Conservation (phyloP, 176 grass and related monocot species). For the Carex kokanica region DNA sequence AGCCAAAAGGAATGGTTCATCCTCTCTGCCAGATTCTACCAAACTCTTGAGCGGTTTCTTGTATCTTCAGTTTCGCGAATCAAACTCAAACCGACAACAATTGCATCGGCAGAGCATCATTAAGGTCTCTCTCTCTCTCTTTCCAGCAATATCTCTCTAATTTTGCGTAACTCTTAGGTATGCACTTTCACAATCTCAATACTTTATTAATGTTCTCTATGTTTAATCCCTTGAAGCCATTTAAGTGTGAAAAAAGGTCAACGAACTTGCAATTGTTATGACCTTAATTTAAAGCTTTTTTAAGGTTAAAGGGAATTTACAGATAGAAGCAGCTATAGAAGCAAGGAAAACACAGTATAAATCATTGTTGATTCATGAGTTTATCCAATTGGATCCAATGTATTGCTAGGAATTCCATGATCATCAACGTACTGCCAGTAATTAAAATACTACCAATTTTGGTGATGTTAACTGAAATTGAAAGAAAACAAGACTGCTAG, state of each 20-base stretch:
- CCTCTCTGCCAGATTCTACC: neutral
- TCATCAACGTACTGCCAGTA: neutral
- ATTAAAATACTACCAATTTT: neutral
- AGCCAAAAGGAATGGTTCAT: neutral
- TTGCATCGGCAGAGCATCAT: too few relatives aligned
- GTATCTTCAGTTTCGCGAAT: neutral
- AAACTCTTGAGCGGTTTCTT: neutral
- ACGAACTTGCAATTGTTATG: neutral
- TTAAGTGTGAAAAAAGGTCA: neutral
- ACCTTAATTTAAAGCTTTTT: neutral
- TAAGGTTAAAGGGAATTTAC: neutral
- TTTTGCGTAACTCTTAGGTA: neutral
- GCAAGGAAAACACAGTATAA: neutral
- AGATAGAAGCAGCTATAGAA: neutral
- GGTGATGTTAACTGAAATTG: neutral
- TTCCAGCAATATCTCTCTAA: neutral
- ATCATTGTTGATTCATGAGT: neutral
- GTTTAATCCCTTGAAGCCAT: too few relatives aligned
- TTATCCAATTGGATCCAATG: neutral
- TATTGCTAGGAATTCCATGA: neutral
- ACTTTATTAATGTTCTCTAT: neutral
- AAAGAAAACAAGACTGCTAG: neutral
- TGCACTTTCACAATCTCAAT: neutral
- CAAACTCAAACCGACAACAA: neutral
- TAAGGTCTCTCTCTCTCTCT: neutral